Conservation (phyloP, 2,329 filamentous ascomycete species). For the Aspergillus sojae region DNA sequence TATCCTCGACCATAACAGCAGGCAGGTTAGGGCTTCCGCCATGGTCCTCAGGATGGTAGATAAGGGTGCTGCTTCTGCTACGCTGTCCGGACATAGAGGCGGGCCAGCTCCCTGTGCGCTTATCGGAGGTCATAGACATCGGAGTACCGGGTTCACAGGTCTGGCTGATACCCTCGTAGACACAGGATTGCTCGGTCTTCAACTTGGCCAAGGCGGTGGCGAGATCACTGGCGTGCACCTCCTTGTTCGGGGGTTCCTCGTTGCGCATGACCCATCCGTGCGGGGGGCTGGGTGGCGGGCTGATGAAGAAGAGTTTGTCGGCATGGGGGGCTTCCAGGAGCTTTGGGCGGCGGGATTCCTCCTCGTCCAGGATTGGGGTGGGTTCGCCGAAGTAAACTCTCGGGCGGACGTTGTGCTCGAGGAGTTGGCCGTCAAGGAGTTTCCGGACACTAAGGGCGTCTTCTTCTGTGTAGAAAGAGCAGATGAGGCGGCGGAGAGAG, state of each 20-base stretch:
- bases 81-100: slow-evolving; percentile 34
- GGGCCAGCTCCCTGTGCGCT: slow-evolving; percentile 36
- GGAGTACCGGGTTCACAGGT: slow-evolving; percentile 35
- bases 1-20: slow-evolving; percentile 67
- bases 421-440: slow-evolving; percentile 41
- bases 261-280: slow-evolving; percentile 66
- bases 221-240: slow-evolving; percentile 65
- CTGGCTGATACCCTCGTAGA: slow-evolving; percentile 3
- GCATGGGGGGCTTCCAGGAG: slow-evolving; percentile 60
- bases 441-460: slow-evolving; percentile 49
- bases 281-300: slow-evolving; percentile 64
- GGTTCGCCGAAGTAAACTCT: slow-evolving; percentile 57
- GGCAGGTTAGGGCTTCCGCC: slow-evolving; percentile 62
- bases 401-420: slow-evolving; percentile 37
- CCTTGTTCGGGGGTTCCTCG: slow-evolving; percentile 67
- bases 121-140: slow-evolving; percentile 38
- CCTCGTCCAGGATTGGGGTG: slow-evolving; percentile 48
- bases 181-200: slow-evolving; percentile 30
- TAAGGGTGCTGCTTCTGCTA: slow-evolving; percentile 60
- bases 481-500: slow-evolving; percentile 54
- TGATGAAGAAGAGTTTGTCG: slow-evolving; percentile 68
- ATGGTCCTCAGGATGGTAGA: slow-evolving; percentile 65
- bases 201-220: slow-evolving; percentile 59
- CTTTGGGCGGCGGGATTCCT: slow-evolving; percentile 38
- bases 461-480: slow-evolving; percentile 48